phyloP scores from a whole-genome alignment of 129 eudicot genomes.

The Artemisia annua region DNA sequence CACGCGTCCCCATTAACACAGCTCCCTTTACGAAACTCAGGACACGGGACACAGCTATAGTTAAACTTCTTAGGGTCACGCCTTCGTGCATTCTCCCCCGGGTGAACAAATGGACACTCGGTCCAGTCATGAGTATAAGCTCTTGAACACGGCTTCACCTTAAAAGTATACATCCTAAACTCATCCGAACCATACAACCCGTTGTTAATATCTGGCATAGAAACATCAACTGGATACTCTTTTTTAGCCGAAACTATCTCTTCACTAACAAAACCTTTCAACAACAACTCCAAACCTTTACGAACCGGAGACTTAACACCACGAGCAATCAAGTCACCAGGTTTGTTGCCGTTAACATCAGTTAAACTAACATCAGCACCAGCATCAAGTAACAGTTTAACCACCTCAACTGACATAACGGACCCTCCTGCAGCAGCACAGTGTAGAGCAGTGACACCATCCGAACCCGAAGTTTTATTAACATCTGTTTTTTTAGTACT shows the following conservation, averaged over 20 bases:
- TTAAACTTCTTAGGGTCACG: constrained; percentile 69
- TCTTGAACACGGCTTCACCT: constrained; percentile 92
- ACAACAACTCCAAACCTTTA: constrained; percentile 53
- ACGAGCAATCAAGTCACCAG: constrained; percentile 50
- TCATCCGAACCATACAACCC: constrained; percentile 79
- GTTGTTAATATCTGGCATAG: constrained; percentile 81
- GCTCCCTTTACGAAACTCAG: constrained; percentile 80
- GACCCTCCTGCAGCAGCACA: constrained; percentile 92
- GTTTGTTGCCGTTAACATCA: constrained; percentile 54
- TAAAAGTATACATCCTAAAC: constrained; percentile 86
- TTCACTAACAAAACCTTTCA: constrained; percentile 50
- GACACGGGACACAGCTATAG: constrained; percentile 91
- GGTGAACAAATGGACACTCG: constrained; percentile 96
- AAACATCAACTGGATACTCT: constrained; percentile 61
- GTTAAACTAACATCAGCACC: constrained; percentile 43
- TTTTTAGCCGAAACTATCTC: constrained; percentile 45
- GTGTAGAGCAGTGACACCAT: constrained; percentile 83
- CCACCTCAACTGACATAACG: constrained; percentile 33
- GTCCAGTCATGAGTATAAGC: constrained; percentile 99
- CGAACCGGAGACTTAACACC: constrained; percentile 36
- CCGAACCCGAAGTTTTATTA: constrained; percentile 59
- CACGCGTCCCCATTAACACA: constrained; percentile 74
- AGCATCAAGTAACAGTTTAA: constrained; percentile 53
- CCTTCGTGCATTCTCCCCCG: constrained; percentile 94
- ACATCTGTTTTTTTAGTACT: constrained; percentile 38